Base-by-base conservation (phyloP, 1,284 basidiomycete genomes). In the Ceratobasidium sp. region DNA sequence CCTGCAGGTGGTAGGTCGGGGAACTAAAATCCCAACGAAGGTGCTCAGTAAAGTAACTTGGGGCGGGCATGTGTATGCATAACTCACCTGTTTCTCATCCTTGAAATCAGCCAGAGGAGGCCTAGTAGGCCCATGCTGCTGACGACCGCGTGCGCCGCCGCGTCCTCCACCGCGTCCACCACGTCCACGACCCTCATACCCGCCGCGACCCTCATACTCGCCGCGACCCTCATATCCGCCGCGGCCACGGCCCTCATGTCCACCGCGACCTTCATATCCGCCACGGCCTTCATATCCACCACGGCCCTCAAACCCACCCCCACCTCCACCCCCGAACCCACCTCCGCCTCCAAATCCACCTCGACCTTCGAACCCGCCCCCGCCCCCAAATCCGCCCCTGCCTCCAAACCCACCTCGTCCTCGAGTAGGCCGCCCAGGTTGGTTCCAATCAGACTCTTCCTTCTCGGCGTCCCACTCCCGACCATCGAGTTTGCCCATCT, bases 391-490 rank as follows among this genome's bases (percentile, higher is more conserved):
- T 38, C 35, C 35, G 35, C 35, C 35, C 23, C 47, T 18, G 6
- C 47, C 47, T 6, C 23, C 18, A 14, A 49, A 49, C 28, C 61
- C 61, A 50, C 61, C 52, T 21, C 66, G 21, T 30, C 66, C 52
- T 46, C 50, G 54, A 35, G 16, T 5, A 21, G 54, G 54, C 43
- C 41, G 35, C 28, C 54, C 54, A 69, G 41, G 41, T 16, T 69
- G 66, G 32, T 74, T 54, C 83, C 83, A 84, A 26, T 85, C 83
- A 32, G 80, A 81, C 26, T 82, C 77, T 26, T 86, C 83, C 78
- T 93, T 93, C n/a, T 87, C 89, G 32, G 90, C 88, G 79, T 93
- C 91, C 91, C 91, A 93, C 81, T 94, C 92, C n/a, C 91, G 85
- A 74, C 82, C 87, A 76, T 87, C 87, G 14, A 88, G 84, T 81